Percentiles rank a stretch among this genome's conserved stretches.
phyloP scores from a whole-genome alignment of 345 rosid species.

The Cochlearia excelsa region DNA sequence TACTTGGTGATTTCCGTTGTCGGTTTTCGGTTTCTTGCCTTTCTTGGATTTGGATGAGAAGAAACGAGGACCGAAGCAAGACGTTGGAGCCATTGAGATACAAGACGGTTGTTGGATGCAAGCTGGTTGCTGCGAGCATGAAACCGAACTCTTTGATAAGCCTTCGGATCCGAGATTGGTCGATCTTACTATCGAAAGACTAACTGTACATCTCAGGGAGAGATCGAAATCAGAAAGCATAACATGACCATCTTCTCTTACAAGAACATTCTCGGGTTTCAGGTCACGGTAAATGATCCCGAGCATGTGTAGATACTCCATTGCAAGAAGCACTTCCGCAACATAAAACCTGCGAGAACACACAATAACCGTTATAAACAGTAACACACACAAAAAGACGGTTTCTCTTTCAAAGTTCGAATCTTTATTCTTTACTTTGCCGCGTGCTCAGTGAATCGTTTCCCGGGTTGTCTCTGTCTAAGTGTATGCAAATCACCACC shows the following conservation, averaged over 20 bases:
- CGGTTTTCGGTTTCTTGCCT: constrained; percentile 47
- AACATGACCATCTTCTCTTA: constrained; percentile 84
- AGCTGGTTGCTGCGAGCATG: constrained; percentile 53
- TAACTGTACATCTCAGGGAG: constrained; percentile 62
- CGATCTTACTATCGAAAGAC: constrained; percentile 56
- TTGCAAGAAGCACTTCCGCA: constrained; percentile 77
- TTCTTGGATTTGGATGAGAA: constrained; percentile 57
- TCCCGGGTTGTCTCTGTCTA: constrained; percentile 77
- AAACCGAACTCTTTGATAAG: constrained; percentile 48
- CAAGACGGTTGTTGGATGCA: constrained; percentile 67
- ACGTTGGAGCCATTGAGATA: constrained; percentile 50
- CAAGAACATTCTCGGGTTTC: constrained; percentile 87
- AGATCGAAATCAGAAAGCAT: constrained; percentile 93
- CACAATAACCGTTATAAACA: neutral
- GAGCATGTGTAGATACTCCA: constrained; percentile 87
- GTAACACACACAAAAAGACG: neutral
- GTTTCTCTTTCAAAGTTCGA: constrained; percentile 4
- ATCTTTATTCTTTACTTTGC: constrained; percentile 50
- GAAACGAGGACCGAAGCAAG: constrained; percentile 59
- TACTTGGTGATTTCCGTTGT: constrained; percentile 58
- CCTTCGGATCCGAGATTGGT: constrained; percentile 45
- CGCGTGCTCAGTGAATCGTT: constrained; percentile 76
- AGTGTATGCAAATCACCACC: constrained; percentile 89
- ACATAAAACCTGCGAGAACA: constrained; percentile 62
- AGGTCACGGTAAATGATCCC: constrained; percentile 83